Conservation (phyloP, 257 asterid genomes). For the Solanum boliviense region DNA sequence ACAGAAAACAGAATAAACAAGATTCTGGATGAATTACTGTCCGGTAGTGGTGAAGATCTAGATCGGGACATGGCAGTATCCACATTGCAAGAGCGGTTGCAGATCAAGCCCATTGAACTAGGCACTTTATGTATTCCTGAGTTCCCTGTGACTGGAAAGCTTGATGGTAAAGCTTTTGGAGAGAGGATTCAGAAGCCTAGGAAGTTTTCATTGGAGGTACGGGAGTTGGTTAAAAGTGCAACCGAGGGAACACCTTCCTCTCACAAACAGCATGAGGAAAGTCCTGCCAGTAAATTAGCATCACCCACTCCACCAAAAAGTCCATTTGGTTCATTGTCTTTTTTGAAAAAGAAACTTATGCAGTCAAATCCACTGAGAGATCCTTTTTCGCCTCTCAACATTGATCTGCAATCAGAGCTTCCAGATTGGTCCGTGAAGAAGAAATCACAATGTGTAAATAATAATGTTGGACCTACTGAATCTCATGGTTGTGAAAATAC, state of each 20-base stretch:
- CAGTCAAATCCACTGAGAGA: conserved; percentile 43
- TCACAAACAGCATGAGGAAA: conserved; percentile 13
- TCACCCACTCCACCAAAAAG: conserved; percentile 69
- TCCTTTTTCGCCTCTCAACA: conserved; percentile 47
- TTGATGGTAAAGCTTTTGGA: conserved; percentile 23
- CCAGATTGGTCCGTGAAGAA: conserved; percentile 22
- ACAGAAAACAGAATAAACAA: conserved; percentile 17
- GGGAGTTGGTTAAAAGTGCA: conserved; percentile 26
- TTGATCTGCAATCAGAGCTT: conserved; percentile 25
- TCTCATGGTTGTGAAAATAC: not conserved
- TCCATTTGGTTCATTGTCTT: conserved; percentile 44
- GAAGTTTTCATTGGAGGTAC: conserved; percentile 29
- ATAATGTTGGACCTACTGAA: conserved; percentile 18
- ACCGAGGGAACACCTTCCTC: conserved; percentile 18
- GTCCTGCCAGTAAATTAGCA: conserved; percentile 16
- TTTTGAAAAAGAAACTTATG: conserved; percentile 31
- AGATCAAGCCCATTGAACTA: conserved; percentile 52
- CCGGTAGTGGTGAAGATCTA: conserved; percentile 40
- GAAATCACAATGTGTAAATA: conserved; percentile 13
- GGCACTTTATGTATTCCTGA: conserved; percentile 32
- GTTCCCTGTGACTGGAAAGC: conserved; percentile 28
- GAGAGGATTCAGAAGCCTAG: conserved; percentile 27
- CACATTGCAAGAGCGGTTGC: conserved; percentile 56
- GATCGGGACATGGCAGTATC: conserved; percentile 49
- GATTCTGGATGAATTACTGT: conserved; percentile 44